A percentile compares a stretch with the other conserved stretches of the same genome.
Evolutionary conservation across 257 asterid genomes (phyloP).

Genomic region (Jaltomata sinuosa): DNA sequence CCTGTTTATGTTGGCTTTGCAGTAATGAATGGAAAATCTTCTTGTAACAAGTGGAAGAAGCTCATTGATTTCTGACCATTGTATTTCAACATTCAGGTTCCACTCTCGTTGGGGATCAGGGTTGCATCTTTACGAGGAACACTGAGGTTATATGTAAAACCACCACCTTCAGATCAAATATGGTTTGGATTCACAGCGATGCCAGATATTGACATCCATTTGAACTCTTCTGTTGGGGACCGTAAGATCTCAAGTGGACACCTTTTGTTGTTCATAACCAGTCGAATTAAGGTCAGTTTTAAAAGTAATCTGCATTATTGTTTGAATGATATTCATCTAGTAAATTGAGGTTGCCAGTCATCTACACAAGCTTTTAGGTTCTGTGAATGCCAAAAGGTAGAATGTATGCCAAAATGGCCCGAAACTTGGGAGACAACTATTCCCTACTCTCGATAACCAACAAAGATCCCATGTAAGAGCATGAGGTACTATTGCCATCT

Average conservation of each 20-base stretch:
- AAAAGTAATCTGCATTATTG: neutral
- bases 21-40: neutral
- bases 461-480: neutral
- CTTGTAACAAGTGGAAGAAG: neutral
- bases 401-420: neutral
- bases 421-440: neutral
- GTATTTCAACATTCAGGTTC: constrained; percentile 50
- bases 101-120: constrained; percentile 64
- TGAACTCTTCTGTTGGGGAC: constrained; percentile 81
- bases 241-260: constrained; percentile 75
- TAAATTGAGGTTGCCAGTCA: neutral
- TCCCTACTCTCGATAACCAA: neutral
- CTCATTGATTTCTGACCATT: constrained; percentile 5
- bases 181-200: constrained; percentile 87
- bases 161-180: constrained; percentile 96
- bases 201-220: constrained; percentile 81
- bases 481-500: neutral
- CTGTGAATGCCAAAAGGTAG: neutral
- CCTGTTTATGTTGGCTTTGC: neutral
- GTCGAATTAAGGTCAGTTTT: constrained; percentile 70
- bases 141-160: constrained; percentile 57
- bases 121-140: constrained; percentile 83
- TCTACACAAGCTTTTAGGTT: neutral
- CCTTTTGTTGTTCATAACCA: constrained; percentile 59
- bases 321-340: neutral